Evolutionary conservation across 2,329 filamentous ascomycete genomes (phyloP), one percentile per base, ranked within the genome.

Genomic region (Dichotomopilus funicola): DNA sequence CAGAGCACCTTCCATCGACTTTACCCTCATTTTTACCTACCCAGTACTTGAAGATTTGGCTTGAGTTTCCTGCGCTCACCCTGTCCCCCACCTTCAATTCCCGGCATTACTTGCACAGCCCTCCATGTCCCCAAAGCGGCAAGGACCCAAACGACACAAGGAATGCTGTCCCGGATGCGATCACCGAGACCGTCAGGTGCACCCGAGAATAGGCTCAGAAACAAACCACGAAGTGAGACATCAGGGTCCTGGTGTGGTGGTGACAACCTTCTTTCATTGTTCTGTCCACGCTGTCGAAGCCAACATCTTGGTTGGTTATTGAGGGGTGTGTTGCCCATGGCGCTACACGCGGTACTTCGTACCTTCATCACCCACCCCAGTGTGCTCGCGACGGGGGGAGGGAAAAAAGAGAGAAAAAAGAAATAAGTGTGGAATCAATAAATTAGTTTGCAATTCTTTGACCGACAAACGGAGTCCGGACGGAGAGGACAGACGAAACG

Each of bases 181-280:
- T 41, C 49, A 35, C 37, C 37, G 34, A 37, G 34, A 11, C 44
- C 49, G 54, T 56, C 54, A 53, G 49, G 44, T 56, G 54, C 44
- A 46, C 1, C 44, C 44, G 34, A 52, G 19, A 35, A 56, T 35
- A 31, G 45, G 49, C 9, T 36, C 31, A 19, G 38, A 41, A 49
- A 49, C 54, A 52, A 56, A 56, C 54, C 49, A 56, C 49, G 44
- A 52, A 40, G 54, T 49, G 49, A 56, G 54, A 56, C 54, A 56
- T 53, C 49, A 49, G 49, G 44, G 49, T 53, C 54, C 44, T 34
- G 38, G n/a, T 43, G 54, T 49, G 46, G 49, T 38, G 54, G 53
- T 52, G 43, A 51, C 43, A 27, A 40, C 5, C 49, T 48, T 27
- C 10, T 19, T 37, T 44, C 40, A 45, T 52, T 49, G 38, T 56